These are phyloP conservation scores for Oemleria cerasiformis DNA, from an alignment of 306 rosid genomes.

Conservation along the genomic window DNA sequence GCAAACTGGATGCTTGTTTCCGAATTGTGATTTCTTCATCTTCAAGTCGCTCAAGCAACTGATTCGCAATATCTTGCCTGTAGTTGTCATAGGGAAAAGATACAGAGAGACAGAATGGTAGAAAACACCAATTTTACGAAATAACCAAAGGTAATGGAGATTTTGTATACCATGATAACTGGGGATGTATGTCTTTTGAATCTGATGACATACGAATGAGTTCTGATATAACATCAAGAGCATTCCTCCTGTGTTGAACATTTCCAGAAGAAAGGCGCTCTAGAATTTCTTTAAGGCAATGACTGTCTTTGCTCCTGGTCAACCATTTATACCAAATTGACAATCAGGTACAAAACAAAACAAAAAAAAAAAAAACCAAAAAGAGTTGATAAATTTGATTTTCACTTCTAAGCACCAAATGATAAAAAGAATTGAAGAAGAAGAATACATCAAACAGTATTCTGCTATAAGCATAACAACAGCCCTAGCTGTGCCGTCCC, in stretches of 20 bases:
- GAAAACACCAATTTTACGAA: not conserved
- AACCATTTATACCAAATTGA: conserved; percentile 27
- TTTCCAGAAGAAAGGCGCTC: conserved; percentile 59
- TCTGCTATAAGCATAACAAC: conserved; percentile 78
- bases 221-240: conserved; percentile 74
- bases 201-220: conserved; percentile 48
- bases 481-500: conserved; percentile 75
- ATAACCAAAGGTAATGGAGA: conserved; percentile 15
- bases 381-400: conserved; percentile 10
- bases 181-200: conserved; percentile 36
- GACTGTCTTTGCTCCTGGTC: conserved; percentile 60
- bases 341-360: conserved; percentile 23
- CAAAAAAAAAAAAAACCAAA: not conserved
- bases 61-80: conserved; percentile 70
- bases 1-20: conserved; percentile 65
- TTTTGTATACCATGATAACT: conserved; percentile 49
- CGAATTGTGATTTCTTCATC: conserved; percentile 65
- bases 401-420: conserved; percentile 9
- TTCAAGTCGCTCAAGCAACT: conserved; percentile 64
- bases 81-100: conserved; percentile 14
- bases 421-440: conserved; percentile 26
- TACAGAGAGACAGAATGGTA: not conserved
- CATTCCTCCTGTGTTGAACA: conserved; percentile 73
- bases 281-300: conserved; percentile 65
- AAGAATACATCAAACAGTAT: conserved; percentile 67